Base-by-base conservation (phyloP, 2,329 filamentous ascomycete species). In the Talaromyces sp. region DNA sequence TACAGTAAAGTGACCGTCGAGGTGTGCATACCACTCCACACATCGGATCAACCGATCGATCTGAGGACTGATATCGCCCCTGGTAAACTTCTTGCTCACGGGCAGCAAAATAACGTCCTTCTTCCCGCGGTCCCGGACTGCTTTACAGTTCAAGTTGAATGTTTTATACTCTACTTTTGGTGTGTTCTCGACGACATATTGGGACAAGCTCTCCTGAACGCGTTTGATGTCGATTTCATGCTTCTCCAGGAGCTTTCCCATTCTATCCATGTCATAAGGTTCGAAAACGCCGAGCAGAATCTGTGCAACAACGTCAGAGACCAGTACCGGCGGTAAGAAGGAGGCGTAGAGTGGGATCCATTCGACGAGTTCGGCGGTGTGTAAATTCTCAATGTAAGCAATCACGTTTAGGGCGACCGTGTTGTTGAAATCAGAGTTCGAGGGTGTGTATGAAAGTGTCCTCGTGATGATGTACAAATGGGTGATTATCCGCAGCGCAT, bases 281-380 rank as follows among this genome's bases (percentile, higher is more conserved):
- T 90, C 85, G 30, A 84, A 82, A 59, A 97, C 83, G 53, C 90
- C 85, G 56, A 92, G 88, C 60, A 97, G 78, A 60, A 96, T 89
- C 58, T 86, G 84, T 61, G 88, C 91, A 55, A 99, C 82, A 17
- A 88, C 88, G 59, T 87, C 84, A 67, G 92, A 87, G 64, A 84
- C 83, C 64, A 88, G 83, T 13, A 85, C 79, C 7, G 81, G 78
- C 10, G 85, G 82, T 13, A 99, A 81, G 68, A 91, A 88, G 9
- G 92, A 92, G 64, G 91, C 93, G 73, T 99, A 99, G 0, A 96
- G 80, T 0, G 95, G 93, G 60, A 96, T 89, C 49, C 95, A 78
- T 64, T 93, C 88, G 62, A 89, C 86, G 59, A 95, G 85, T 36
- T 87, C 85, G 17, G 85, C 85, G 54, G 89, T 82, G 51, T 90